Conservation (phyloP, 78 protist species). For the Speleostelium caveatum region DNA sequence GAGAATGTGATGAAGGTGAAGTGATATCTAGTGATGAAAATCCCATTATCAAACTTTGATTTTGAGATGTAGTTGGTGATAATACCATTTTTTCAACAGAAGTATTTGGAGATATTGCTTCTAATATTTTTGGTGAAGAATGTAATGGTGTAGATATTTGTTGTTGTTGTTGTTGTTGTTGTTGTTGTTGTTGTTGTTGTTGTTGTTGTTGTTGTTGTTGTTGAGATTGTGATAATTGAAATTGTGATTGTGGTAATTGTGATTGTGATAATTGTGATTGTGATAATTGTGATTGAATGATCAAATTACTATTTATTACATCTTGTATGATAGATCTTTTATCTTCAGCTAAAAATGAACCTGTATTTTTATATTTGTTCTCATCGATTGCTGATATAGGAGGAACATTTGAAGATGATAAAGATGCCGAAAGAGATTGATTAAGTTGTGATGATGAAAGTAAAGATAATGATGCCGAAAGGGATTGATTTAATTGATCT, state of each 20-base stretch:
- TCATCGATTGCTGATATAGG: neutral
- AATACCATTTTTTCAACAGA: no score
- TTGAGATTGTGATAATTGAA: neutral
- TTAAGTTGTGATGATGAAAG: no score
- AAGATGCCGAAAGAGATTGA: no score
- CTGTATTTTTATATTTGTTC: conserved; percentile 23
- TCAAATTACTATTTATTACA: conserved; percentile 20
- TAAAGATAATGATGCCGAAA: no score
- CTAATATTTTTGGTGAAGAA: no score
- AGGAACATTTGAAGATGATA: no score
- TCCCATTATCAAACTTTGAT: neutral
- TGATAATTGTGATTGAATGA: conserved; percentile 3
- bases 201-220: neutral
- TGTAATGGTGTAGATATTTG: neutral
- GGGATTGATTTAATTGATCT: no score
- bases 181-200: neutral
- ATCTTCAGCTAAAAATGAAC: conserved; percentile 8
- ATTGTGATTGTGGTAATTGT: neutral
- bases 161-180: neutral
- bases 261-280: neutral
- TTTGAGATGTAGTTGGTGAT: neutral
- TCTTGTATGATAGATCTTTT: conserved; percentile 26
- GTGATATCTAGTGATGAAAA: neutral
- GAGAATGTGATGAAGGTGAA: neutral
- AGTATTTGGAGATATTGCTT: neutral